These are phyloP conservation scores for Candida albicans DNA, from an alignment of 1,139 yeast species.

Conservation along the genomic window DNA sequence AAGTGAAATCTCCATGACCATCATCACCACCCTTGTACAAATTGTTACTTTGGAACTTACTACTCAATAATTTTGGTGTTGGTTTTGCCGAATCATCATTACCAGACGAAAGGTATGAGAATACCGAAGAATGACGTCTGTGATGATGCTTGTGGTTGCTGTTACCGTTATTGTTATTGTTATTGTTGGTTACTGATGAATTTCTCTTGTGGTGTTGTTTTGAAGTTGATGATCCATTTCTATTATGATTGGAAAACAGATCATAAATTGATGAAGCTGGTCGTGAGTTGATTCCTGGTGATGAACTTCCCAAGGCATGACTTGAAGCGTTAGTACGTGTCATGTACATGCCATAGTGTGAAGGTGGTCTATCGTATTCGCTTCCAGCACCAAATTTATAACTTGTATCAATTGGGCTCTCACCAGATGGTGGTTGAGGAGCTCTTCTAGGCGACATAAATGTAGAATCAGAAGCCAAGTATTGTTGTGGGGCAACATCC, in stretches of 20 bases:
- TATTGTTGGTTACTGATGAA: constrained; percentile 25
- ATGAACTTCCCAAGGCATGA: constrained; percentile 15
- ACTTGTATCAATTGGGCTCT: constrained; percentile 23
- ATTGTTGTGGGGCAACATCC: constrained; percentile 39
- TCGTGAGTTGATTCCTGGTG: constrained; percentile 18
- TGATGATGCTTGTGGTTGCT: constrained; percentile 17
- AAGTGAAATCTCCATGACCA: background rate
- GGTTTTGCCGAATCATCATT: constrained; percentile 10
- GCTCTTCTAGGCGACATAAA: constrained; percentile 63
- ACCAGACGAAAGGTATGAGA: constrained; percentile 40
- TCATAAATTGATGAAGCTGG: constrained; percentile 50
- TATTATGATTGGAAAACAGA: constrained; percentile 28
- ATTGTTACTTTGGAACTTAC: constrained; percentile 7
- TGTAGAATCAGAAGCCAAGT: constrained; percentile 7
- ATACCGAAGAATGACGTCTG: constrained; percentile 47
- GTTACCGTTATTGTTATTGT: too few relatives aligned
- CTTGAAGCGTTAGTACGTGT: constrained; percentile 29
- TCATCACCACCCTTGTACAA: constrained; percentile 8
- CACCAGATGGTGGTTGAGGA: constrained; percentile 31
- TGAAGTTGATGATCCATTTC: constrained; percentile 27
- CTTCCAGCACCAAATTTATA: constrained; percentile 29
- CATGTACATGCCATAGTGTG: constrained; percentile 19
- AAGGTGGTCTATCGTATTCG: constrained; percentile 10
- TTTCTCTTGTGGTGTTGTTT: constrained; percentile 18
- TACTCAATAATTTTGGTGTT: constrained; percentile 4